Evolutionary conservation across 192 early-diverging fungal genomes (phyloP).

Genomic region (Borealophlyctis nickersoniae): DNA sequence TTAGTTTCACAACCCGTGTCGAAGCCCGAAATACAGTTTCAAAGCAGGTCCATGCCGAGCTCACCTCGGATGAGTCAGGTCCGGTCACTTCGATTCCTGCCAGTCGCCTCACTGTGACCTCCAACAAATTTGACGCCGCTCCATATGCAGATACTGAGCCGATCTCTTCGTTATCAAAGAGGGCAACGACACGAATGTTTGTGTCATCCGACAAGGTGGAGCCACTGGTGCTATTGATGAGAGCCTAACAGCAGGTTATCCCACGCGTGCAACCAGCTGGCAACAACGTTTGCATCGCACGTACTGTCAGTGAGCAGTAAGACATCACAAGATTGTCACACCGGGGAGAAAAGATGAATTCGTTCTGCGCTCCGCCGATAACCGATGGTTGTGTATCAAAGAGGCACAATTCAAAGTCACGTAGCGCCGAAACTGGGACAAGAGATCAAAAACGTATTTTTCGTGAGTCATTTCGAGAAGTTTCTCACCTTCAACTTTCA

Average conservation of each 20-base stretch:
- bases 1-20: not conserved
- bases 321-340: constrained; percentile 97
- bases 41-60: no score
- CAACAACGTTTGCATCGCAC: not conserved
- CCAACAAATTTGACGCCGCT: constrained; percentile 82
- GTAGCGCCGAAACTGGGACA: constrained; percentile 63
- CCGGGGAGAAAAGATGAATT: constrained; percentile 91
- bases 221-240: constrained; percentile 51
- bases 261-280: no score
- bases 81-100: no score
- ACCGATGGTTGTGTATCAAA: constrained; percentile 90
- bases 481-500: constrained; percentile 55
- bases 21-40: not conserved
- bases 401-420: constrained; percentile 96
- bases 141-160: constrained; percentile 91
- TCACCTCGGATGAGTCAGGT: no score
- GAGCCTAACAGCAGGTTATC: no score
- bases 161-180: constrained; percentile 99
- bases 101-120: constrained; percentile 40
- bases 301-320: constrained; percentile 76
- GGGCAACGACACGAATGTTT: constrained; percentile 78
- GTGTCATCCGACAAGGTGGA: constrained; percentile 55
- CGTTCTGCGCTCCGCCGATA: constrained; percentile 86
- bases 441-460: not conserved
- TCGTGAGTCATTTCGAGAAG: constrained; percentile 10